These are phyloP conservation scores for Cardiospermum halicacabum DNA, from an alignment of 345 rosid genomes.

Conservation along the genomic window DNA sequence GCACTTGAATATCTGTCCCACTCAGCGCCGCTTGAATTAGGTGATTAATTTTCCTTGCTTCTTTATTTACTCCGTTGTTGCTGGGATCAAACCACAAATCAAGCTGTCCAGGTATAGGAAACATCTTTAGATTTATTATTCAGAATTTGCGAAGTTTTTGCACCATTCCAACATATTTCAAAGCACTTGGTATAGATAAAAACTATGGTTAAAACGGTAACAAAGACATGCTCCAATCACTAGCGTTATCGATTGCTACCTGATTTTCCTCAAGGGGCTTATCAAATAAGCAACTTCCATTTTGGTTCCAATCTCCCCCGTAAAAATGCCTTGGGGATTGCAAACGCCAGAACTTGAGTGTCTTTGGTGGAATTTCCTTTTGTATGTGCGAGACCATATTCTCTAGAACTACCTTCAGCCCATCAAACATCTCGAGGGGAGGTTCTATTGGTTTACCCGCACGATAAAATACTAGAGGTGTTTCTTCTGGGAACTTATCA, in stretches of 20 bases:
- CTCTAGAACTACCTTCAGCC: slow-evolving; percentile 69
- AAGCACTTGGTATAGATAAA: background rate
- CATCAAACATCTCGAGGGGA: slow-evolving; percentile 61
- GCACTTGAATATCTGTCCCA: slow-evolving; percentile 49
- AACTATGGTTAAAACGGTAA: too few relatives aligned
- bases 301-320: slow-evolving; percentile 95
- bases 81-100: slow-evolving; percentile 92
- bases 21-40: slow-evolving; percentile 39
- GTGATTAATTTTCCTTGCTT: slow-evolving; percentile 67
- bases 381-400: slow-evolving; percentile 65
- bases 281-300: slow-evolving; percentile 81
- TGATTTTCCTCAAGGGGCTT: slow-evolving; percentile 59
- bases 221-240: too few relatives aligned
- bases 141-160: background rate
- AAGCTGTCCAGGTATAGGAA: slow-evolving; percentile 65
- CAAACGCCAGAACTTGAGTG: slow-evolving; percentile 84
- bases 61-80: slow-evolving; percentile 81
- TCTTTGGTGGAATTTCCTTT: slow-evolving; percentile 48
- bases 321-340: slow-evolving; percentile 92
- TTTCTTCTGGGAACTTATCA: slow-evolving; percentile 85
- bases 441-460: slow-evolving; percentile 68
- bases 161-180: background rate
- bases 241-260: slow-evolving; percentile 37
- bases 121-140: background rate
- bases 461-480: slow-evolving; percentile 73